Base-by-base conservation (phyloP, 2,329 filamentous ascomycete species). In the Aotearoamyces nothofagi region DNA sequence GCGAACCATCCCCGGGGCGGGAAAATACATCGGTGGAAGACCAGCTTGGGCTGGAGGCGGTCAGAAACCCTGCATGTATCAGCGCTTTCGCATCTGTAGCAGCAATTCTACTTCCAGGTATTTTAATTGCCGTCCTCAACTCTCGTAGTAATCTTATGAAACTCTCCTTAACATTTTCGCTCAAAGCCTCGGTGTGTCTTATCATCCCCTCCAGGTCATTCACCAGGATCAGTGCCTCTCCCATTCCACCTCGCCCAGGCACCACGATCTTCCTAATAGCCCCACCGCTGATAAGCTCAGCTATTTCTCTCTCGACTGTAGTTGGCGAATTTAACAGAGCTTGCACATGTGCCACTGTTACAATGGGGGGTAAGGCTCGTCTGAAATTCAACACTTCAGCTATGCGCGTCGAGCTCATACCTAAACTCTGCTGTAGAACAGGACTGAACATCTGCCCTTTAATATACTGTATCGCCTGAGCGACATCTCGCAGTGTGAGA, bases 51-150 rank as follows among this genome's bases (percentile, higher is more conserved):
- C 53, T 49, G 33, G 49, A 56, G 37, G 42, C 57, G 2, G 76
- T 80, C 2, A 86, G 51, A 41, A 83, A 80, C 3, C 80, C 79
- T 1, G 66, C 63, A 24, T 62, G 56, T 33, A 81, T 65, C 1
- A 86, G 59, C 29, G 61, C 57, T 25, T 71, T 63, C 13, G 65
- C 53, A 41, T 76, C 63, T 4, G 43, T 41, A 7, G 48, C 44
- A 3, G 51, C 46, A 32, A 78, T 51, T 3, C 43, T 37, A 10
- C 45, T 45, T 3, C 49, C 42, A 10, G 53, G 37, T 9, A 66
- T 45, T 3, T 54, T 56, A 12, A 58, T 42, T 0, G 56, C 56
- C 8, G 54, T 60, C 1, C 67, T 62, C 30, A 73, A 58, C 11
- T 53, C 50, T 20, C 51, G 54, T 33, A 83, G 50, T 31, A 68